These are phyloP conservation scores for Bombardia bombarda DNA, from an alignment of 495 filamentous ascomycete species.

Conservation along the genomic window DNA sequence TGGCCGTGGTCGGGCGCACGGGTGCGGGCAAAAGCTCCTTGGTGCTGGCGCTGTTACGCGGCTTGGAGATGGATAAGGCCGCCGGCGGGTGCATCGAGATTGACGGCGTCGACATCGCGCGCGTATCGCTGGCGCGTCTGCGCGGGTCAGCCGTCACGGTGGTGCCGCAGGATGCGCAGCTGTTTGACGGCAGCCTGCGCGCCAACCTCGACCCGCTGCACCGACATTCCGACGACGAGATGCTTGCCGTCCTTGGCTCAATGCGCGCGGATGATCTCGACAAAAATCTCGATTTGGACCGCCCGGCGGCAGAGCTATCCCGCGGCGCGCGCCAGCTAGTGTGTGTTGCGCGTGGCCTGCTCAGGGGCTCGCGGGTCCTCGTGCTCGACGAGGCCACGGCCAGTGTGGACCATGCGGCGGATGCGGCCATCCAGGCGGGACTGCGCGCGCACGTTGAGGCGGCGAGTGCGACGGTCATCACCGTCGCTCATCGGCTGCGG, in stretches of 20 bases:
- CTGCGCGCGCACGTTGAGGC: not conserved
- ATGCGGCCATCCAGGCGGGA: slow-evolving; percentile 7
- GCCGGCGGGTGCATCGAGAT: slow-evolving; percentile 26
- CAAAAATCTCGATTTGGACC: slow-evolving; percentile 3
- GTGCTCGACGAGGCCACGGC: slow-evolving; percentile 13
- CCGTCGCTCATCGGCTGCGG: slow-evolving; percentile 42
- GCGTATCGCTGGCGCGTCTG: slow-evolving; percentile 21
- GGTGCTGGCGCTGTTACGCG: slow-evolving; percentile 29
- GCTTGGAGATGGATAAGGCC: slow-evolving; percentile 23
- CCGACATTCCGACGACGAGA: slow-evolving; percentile 38
- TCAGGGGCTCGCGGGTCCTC: slow-evolving; percentile 6
- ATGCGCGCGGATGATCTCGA: slow-evolving; percentile 7
- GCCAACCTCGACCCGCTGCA: slow-evolving; percentile 39
- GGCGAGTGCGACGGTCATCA: slow-evolving; percentile 32
- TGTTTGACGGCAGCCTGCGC: slow-evolving; percentile 37
- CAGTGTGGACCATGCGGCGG: slow-evolving; percentile 7
- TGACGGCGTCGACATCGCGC: slow-evolving; percentile 39
- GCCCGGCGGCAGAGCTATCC: slow-evolving; percentile 9
- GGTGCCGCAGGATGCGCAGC: slow-evolving; percentile 36
- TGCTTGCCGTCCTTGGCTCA: slow-evolving; percentile 3
- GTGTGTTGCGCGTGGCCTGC: slow-evolving; percentile 9
- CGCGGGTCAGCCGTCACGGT: slow-evolving; percentile 42
- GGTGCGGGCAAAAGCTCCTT: slow-evolving; percentile 37
- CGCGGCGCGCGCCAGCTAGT: slow-evolving; percentile 12
- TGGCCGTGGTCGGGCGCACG: slow-evolving; percentile 40